Conservation (phyloP, 2,329 filamentous ascomycete genomes). For the Aureobasidium leucospermi region DNA sequence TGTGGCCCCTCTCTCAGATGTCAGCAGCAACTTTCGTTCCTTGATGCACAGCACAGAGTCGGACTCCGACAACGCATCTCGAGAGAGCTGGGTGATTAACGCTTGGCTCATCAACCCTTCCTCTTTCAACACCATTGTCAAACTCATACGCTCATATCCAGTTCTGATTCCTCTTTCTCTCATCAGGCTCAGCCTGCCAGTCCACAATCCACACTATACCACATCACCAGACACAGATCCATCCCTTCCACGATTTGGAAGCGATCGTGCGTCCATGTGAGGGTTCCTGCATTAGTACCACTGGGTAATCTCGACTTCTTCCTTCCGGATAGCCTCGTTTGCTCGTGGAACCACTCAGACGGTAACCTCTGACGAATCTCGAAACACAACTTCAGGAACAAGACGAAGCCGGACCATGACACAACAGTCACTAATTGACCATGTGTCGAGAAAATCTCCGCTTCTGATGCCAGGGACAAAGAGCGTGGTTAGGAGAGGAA, state of each 20-base stretch:
- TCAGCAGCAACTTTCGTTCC: background rate
- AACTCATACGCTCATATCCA: background rate
- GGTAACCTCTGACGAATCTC: background rate
- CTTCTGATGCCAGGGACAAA: slow-evolving; percentile 1
- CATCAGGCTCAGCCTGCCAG: background rate
- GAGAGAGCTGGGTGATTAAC: background rate
- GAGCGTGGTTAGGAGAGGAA: background rate
- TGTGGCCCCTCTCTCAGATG: background rate
- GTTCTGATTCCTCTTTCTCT: no score
- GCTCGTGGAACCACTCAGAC: background rate
- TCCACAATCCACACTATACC: background rate
- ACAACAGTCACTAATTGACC: background rate
- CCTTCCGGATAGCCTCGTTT: background rate
- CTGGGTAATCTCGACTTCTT: background rate
- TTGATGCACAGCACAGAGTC: background rate
- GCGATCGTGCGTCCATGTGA: slow-evolving; percentile 8
- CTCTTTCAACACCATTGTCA: background rate
- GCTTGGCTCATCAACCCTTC: background rate
- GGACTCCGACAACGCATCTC: background rate
- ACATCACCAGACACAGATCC: background rate
- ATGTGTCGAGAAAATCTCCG: background rate
- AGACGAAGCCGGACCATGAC: background rate
- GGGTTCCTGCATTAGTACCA: slow-evolving; percentile 8
- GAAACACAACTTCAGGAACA: background rate
- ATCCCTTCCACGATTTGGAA: slow-evolving; percentile 2